Evolutionary conservation across 1,284 basidiomycete genomes (phyloP), one percentile per base, ranked within the genome.

Genomic region (Irpex rosettiformis): DNA sequence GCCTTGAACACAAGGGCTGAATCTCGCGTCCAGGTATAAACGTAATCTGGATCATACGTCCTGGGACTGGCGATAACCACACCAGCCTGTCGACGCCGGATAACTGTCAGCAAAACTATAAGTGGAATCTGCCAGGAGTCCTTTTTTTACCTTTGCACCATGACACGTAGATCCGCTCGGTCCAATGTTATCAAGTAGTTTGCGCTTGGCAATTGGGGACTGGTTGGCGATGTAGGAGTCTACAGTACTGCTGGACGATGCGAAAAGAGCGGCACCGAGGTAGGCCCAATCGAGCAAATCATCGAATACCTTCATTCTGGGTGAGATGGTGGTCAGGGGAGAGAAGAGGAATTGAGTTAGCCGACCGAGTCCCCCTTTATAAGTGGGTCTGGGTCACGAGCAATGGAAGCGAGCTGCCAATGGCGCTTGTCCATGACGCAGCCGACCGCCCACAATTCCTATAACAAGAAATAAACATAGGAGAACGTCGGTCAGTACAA

Each of bases 131-230:
- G n/a, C n/a, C n/a, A n/a, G n/a, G 4, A 37, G 18, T 5, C 28
- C 24, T 24, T 64, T 67, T 54, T 37, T 47, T 11, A 68, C 72
- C 59, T 68, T 66, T n/a, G 86, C 86, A 43, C 85, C 86, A 5
- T 75, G 71, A 3, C 81, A 76, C 67, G 80, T 79, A 43, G 78
- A 70, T 1, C 86, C 86, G 49, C 65, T 62, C 0, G 85, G 73
- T 1, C 88, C 87, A 60, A 89, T 86, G 71, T 88, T 89, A 22
- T 84, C 85, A 24, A 88, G 75, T 5, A 86, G 54, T 6, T 76
- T 80, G 0, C 79, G 77, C 64, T 82, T 80, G 5, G 86, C 84
- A 63, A 85, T 77, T 43, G 81, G 79, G 0, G 75, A 77, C 69
- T 88, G 79, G 11, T 72, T 74, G 1, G 73, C 67, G 58, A 84